Percentiles rank a stretch among this genome's conserved stretches.
These are phyloP conservation scores for Dalbergia oliveri DNA, from an alignment of 306 rosid species.

Conservation along the genomic window DNA sequence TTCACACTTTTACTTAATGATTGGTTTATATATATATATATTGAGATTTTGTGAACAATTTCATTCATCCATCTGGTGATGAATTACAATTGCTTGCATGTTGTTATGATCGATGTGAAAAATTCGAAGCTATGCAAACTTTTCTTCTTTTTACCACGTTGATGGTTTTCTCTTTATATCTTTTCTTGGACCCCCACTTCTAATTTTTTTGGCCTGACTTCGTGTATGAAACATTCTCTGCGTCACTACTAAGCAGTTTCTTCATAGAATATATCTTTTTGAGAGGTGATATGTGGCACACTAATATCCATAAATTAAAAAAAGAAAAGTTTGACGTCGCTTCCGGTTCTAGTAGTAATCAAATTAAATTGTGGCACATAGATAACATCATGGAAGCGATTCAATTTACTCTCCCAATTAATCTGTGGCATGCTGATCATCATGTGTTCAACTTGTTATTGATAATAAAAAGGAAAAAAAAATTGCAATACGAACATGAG, in stretches of 20 bases:
- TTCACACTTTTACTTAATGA: neutral
- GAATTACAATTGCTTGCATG: conserved; percentile 28
- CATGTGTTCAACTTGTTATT: neutral
- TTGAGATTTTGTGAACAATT: conserved; percentile 13
- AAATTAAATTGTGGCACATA: neutral
- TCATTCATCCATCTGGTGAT: neutral
- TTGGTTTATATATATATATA: neutral
- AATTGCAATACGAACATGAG: neutral
- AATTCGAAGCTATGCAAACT: conserved; percentile 42
- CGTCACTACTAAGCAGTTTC: conserved; percentile 59
- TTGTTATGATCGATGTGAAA: conserved; percentile 38
- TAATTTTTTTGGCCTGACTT: conserved; percentile 42
- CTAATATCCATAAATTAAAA: neutral
- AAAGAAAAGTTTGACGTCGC: conserved; percentile 10
- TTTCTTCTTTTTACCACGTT: conserved; percentile 50
- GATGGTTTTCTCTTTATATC: conserved; percentile 43
- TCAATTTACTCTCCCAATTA: neutral
- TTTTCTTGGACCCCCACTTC: conserved; percentile 41
- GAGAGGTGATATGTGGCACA: conserved; percentile 36
- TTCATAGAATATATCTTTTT: conserved; percentile 5
- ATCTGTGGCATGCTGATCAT: neutral
- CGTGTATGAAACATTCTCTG: conserved; percentile 55
- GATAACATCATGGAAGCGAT: conserved; percentile 1
- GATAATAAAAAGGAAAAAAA: neutral
- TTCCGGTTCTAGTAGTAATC: neutral